Percentiles rank a stretch among this genome's conserved stretches.
phyloP scores from a whole-genome alignment of 371 early-diverging fungal genomes.

The Mortierella sp. region DNA sequence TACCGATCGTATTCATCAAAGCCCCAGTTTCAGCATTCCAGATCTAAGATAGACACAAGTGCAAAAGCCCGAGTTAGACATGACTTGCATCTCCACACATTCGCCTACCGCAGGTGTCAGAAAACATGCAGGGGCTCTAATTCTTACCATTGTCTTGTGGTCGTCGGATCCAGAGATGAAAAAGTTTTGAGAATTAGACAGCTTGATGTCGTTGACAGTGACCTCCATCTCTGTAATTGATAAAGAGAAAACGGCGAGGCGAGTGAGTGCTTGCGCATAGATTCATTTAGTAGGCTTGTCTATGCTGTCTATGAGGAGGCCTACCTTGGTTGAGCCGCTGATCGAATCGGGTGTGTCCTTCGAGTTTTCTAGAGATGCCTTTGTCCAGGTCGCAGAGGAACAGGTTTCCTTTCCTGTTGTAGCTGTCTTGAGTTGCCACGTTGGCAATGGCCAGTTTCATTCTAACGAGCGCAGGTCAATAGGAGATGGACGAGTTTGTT shows the following conservation, averaged over 20 bases:
- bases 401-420: conserved; percentile 50
- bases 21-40: conserved; percentile 49
- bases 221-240: conserved; percentile 14
- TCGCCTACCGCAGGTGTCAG: too few species aligned
- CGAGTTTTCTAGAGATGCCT: conserved; percentile 19
- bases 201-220: conserved; percentile 53
- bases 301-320: background rate
- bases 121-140: background rate
- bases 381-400: conserved; percentile 35
- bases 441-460: conserved; percentile 45
- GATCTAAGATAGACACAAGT: conserved; percentile 21
- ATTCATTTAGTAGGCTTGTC: background rate
- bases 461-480: conserved; percentile 4
- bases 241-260: too few species aligned
- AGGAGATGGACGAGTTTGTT: background rate
- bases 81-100: background rate
- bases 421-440: conserved; percentile 46
- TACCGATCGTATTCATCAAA: conserved; percentile 20
- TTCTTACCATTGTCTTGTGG: conserved; percentile 33
- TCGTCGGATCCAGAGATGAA: conserved; percentile 47
- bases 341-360: conserved; percentile 24
- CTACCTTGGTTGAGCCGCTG: conserved; percentile 14
- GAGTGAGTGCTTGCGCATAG: too few species aligned
- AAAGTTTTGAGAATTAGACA: conserved; percentile 36
- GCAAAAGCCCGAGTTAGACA: background rate